Percentiles rank a stretch among this genome's conserved stretches.
Evolutionary conservation across 768 basidiomycete genomes (phyloP).

Genomic region (Suillus brevipes): DNA sequence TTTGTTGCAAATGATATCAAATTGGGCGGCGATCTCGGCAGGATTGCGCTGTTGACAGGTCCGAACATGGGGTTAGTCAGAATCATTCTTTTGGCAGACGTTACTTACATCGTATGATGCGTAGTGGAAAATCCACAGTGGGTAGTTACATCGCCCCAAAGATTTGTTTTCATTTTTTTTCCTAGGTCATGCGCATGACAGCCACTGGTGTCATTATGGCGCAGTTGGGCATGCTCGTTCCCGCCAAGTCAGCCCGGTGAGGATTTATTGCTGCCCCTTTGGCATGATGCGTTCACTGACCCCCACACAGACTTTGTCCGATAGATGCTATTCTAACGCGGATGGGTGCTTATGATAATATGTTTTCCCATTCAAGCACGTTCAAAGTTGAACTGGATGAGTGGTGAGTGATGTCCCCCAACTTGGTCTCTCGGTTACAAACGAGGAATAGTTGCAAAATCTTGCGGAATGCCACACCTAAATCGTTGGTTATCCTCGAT

Average conservation of each 20-base stretch:
- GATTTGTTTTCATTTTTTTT: neutral
- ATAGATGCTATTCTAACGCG: conserved; percentile 92
- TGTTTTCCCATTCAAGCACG: conserved; percentile 92
- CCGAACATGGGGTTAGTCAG: conserved; percentile 82
- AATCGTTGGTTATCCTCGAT: conserved; percentile 91
- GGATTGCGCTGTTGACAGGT: conserved; percentile 84
- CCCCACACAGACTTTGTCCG: conserved; percentile 65
- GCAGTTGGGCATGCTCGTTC: conserved; percentile 94
- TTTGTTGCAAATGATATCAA: conserved; percentile 95
- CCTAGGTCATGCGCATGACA: conserved; percentile 89
- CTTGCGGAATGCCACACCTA: conserved; percentile 89
- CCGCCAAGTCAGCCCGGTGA: conserved; percentile 77
- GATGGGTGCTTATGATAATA: conserved; percentile 99
- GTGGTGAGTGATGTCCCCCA: conserved; percentile 52
- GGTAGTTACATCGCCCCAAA: conserved; percentile 13
- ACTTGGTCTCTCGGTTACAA: conserved; percentile 2
- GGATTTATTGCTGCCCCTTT: conserved; percentile 16
- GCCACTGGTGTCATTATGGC: conserved; percentile 94
- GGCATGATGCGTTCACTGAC: conserved; percentile 7
- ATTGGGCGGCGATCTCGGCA: conserved; percentile 73
- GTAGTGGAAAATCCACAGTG: conserved; percentile 77
- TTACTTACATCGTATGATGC: conserved; percentile 2
- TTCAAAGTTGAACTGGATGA: conserved; percentile 99
- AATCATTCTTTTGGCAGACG: neutral
- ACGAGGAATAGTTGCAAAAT: conserved; percentile 74